Conservation (phyloP, 2,329 filamentous ascomycete species). For the Tolypocladium endophyticum region DNA sequence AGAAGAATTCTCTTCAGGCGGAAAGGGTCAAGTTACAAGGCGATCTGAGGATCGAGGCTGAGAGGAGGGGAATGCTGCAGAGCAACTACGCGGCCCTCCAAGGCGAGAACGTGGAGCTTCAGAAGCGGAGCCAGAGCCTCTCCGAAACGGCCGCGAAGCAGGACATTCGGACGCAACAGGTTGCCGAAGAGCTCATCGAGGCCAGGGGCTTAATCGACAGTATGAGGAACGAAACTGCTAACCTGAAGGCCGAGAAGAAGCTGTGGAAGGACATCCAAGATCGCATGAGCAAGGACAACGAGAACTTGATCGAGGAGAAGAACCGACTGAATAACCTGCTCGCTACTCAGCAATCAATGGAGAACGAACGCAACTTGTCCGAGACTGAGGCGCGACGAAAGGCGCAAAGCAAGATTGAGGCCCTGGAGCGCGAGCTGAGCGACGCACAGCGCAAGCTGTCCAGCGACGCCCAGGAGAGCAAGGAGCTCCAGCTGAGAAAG, state of each 20-base stretch:
- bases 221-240: slow-evolving; percentile 80
- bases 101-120: slow-evolving; percentile 74
- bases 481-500: slow-evolving; percentile 72
- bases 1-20: slow-evolving; percentile 72
- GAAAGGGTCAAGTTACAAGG: slow-evolving; percentile 73
- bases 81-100: slow-evolving; percentile 78
- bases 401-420: slow-evolving; percentile 67
- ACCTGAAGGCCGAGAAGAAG: slow-evolving; percentile 89
- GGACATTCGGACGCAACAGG: slow-evolving; percentile 81
- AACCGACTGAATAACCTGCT: slow-evolving; percentile 74
- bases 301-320: slow-evolving; percentile 73
- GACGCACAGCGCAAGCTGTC: slow-evolving; percentile 73
- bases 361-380: slow-evolving; percentile 81
- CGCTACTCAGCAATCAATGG: slow-evolving; percentile 73
- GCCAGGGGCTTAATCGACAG: slow-evolving; percentile 73
- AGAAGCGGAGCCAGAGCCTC: slow-evolving; percentile 67
- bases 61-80: slow-evolving; percentile 83
- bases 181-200: slow-evolving; percentile 87
- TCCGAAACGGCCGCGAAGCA: slow-evolving; percentile 82
- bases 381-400: slow-evolving; percentile 76
- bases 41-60: slow-evolving; percentile 69
- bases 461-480: slow-evolving; percentile 72
- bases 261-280: slow-evolving; percentile 91
- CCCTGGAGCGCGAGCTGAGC: slow-evolving; percentile 67
- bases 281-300: slow-evolving; percentile 79